Evolutionary conservation across 2,329 filamentous ascomycete species (phyloP), one percentile per base, ranked within the genome.

Genomic region (Aureobasidium pullulans): DNA sequence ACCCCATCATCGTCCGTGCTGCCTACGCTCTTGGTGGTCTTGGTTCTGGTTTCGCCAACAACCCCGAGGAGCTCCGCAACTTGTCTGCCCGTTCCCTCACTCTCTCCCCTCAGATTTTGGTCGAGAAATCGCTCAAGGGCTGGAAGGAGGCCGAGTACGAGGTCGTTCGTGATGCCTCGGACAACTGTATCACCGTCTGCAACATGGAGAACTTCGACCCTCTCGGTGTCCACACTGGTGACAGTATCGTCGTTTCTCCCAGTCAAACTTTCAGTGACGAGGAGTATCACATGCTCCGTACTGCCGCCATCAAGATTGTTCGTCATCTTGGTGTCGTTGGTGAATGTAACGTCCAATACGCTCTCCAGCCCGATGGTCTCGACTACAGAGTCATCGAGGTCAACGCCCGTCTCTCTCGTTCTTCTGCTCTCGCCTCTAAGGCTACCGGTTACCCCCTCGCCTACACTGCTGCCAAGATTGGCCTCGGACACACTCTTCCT

Each of bases 61-160:
- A 96, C 76, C 81, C 88, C 67, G 91, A 96, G 70, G 94, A 99
- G 77, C 85, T 99, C 61, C 87, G 89, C 72, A 91, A 97, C 76
- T 83, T 99, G 82, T 88, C 92, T 65, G 92, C 94, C 63, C 86
- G 90, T 65, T 97, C 93, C 48, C 82, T 99, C 61, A 96, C 92
- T 46, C 84, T 97, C 37, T 93, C 93, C 2, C 93, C 94, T 52
- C 94, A 99, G 76, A 96, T 99, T 69, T 77, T 99, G 72, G 92
- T 99, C 61, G 94, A 99, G 81, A 97, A 97, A 78, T 96, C 91
- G 56, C 85, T 99, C 67, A 97, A 96, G 81, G 94, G 94, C 74
- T 99, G 94, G 94, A 99, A 99, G 78, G 94, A 99, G 76, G 88
- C 96, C 53, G 94, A 99, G 76, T 99, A 97, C 71, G 94, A 97